Percentiles rank a stretch among this genome's conserved stretches.
These are phyloP conservation scores for Hydnum rufescens DNA, from an alignment of 768 basidiomycete species.

Conservation along the genomic window DNA sequence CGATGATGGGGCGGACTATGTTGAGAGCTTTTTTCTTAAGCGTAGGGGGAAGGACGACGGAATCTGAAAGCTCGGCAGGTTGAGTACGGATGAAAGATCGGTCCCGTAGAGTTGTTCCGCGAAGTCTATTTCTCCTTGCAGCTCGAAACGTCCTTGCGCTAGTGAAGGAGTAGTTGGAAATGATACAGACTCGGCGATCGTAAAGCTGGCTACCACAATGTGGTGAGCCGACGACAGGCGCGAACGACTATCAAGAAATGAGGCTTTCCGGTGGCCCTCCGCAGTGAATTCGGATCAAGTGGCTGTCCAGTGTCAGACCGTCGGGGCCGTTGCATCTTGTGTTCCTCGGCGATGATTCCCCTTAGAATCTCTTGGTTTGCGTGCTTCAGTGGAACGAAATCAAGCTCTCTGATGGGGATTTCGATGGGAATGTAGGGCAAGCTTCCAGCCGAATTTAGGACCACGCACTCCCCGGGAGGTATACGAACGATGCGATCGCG, in stretches of 20 bases:
- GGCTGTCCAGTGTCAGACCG: background rate
- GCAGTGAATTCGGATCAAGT: no score
- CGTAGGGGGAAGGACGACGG: slow-evolving; percentile 58
- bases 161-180: background rate
- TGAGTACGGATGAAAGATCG: slow-evolving; percentile 51
- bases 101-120: slow-evolving; percentile 89
- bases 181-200: no score
- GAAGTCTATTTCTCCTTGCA: slow-evolving; percentile 84
- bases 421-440: slow-evolving; percentile 89
- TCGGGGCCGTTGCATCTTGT: slow-evolving; percentile 6
- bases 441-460: slow-evolving; percentile 90
- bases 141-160: slow-evolving; percentile 14
- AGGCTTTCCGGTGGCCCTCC: no score
- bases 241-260: no score
- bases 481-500: slow-evolving; percentile 95
- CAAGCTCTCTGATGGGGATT: slow-evolving; percentile 72
- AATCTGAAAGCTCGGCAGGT: slow-evolving; percentile 62
- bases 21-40: slow-evolving; percentile 85
- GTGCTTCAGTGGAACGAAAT: slow-evolving; percentile 73
- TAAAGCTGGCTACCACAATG: no score
- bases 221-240: no score
- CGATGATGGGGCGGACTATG: slow-evolving; percentile 68
- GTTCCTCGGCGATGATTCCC: slow-evolving; percentile 21
- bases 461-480: slow-evolving; percentile 92
- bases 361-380: slow-evolving; percentile 70